Percentiles rank a stretch among this genome's conserved stretches.
Evolutionary conservation across 192 early-diverging fungal species (phyloP).

Genomic region (Coemansia sp.): DNA sequence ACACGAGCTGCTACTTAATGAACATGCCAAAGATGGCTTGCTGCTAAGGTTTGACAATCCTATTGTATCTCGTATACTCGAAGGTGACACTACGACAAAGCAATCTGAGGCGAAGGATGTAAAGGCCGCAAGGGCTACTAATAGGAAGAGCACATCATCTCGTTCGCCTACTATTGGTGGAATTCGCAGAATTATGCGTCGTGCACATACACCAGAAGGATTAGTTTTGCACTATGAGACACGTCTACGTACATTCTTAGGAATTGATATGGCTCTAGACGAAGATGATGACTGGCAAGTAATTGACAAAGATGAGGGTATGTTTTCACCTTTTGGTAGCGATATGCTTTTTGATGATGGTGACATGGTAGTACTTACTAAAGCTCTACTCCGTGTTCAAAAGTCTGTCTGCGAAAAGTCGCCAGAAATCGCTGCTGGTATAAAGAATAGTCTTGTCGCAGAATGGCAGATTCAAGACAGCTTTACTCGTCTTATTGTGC

Average conservation of each 20-base stretch:
- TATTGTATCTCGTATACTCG: slow-evolving; percentile 19
- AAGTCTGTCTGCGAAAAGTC: slow-evolving; percentile 10
- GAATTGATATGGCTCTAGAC: neutral
- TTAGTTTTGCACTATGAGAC: slow-evolving; percentile 42
- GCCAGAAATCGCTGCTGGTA: slow-evolving; percentile 28
- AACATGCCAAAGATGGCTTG: slow-evolving; percentile 1
- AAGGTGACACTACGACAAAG: slow-evolving; percentile 3
- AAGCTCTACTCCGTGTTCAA: slow-evolving; percentile 19
- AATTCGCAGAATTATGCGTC: slow-evolving; percentile 42
- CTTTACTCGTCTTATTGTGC: slow-evolving; percentile 45
- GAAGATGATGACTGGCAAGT: slow-evolving; percentile 38
- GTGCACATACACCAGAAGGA: slow-evolving; percentile 46
- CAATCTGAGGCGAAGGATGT: neutral
- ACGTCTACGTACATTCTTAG: slow-evolving; percentile 37
- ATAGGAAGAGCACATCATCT: slow-evolving; percentile 4
- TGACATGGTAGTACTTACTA: slow-evolving; percentile 33
- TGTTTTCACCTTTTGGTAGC: slow-evolving; percentile 33
- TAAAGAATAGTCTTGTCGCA: slow-evolving; percentile 33
- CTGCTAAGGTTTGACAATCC: slow-evolving; percentile 11
- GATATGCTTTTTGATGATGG: slow-evolving; percentile 34
- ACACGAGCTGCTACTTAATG: slow-evolving; percentile 5
- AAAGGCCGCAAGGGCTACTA: neutral
- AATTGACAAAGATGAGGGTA: slow-evolving; percentile 34
- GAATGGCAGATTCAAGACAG: slow-evolving; percentile 47
- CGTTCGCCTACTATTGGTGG: slow-evolving; percentile 23